Conservation (phyloP, 805 yeast genomes). For the Starmera pachycereana region DNA sequence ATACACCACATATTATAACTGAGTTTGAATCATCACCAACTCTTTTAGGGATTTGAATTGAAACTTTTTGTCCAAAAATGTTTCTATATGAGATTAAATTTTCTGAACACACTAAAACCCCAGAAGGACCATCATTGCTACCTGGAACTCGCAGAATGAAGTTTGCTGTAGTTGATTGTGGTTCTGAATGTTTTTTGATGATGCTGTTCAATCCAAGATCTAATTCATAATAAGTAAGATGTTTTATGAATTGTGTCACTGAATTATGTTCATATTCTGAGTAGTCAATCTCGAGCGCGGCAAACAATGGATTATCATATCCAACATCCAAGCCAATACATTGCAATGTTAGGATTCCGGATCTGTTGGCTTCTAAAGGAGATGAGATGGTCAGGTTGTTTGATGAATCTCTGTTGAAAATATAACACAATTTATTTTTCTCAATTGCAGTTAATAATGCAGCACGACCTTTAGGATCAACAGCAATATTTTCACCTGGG, state of each 20-base stretch:
- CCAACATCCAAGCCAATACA: conserved; percentile 62
- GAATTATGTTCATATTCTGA: conserved; percentile 23
- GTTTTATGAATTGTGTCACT: conserved; percentile 17
- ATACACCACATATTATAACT: conserved; percentile 42
- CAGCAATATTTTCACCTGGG: conserved; percentile 64
- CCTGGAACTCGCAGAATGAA: conserved; percentile 63
- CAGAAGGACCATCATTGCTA: conserved; percentile 59
- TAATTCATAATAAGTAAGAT: conserved; percentile 62
- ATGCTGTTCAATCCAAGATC: conserved; percentile 83
- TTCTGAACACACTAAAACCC: conserved; percentile 55
- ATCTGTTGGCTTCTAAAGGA: conserved; percentile 60
- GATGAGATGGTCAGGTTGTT: conserved; percentile 45
- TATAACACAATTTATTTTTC: conserved; percentile 60
- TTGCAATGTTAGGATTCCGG: conserved; percentile 39
- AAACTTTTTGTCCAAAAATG: conserved; percentile 24
- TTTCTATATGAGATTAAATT: conserved; percentile 42
- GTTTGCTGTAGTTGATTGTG: conserved; percentile 31
- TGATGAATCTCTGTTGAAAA: conserved; percentile 39
- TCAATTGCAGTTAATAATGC: conserved; percentile 65
- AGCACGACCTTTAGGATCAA: conserved; percentile 68
- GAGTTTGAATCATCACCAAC: conserved; percentile 12
- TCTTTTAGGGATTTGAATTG: conserved; percentile 50
- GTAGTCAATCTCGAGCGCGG: conserved; percentile 60
- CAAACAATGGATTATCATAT: conserved; percentile 78
- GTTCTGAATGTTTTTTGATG: conserved; percentile 37